These are phyloP conservation scores for Cyphellophora attinorum DNA, from an alignment of 2,329 filamentous ascomycete species.

Conservation along the genomic window DNA sequence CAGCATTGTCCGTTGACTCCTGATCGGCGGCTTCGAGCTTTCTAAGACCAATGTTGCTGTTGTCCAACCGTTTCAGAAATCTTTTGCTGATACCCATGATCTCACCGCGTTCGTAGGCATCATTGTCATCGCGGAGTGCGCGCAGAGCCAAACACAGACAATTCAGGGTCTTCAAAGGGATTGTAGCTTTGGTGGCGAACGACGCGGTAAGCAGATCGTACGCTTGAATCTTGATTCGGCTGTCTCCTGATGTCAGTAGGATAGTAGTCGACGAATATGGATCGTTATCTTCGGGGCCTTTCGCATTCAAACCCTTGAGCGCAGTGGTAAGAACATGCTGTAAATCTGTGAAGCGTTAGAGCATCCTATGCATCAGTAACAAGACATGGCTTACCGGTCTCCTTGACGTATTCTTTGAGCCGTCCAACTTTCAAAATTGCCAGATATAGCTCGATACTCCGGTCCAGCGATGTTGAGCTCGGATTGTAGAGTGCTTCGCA, in stretches of 20 bases:
- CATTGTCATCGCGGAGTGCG: slow-evolving; percentile 70
- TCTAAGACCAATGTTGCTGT: slow-evolving; percentile 2
- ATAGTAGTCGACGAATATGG: slow-evolving; percentile 19
- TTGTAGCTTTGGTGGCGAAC: slow-evolving; percentile 62
- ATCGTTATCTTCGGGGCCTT: neutral
- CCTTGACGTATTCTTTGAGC: slow-evolving; percentile 3
- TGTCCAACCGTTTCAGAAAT: slow-evolving; percentile 33
- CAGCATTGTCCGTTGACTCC: neutral
- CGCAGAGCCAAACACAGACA: slow-evolving; percentile 58
- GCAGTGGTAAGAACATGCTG: slow-evolving; percentile 5
- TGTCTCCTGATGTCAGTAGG: slow-evolving; percentile 39
- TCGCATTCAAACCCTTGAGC: neutral
- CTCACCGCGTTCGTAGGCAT: slow-evolving; percentile 78
- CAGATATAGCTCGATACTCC: slow-evolving; percentile 6
- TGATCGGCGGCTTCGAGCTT: neutral
- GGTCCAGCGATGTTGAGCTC: neutral
- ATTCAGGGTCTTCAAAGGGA: slow-evolving; percentile 52
- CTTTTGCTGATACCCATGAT: slow-evolving; percentile 64
- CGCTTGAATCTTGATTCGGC: slow-evolving; percentile 65
- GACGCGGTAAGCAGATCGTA: slow-evolving; percentile 72
- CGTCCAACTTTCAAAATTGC: slow-evolving; percentile 14
- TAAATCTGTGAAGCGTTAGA: slow-evolving; percentile 3
- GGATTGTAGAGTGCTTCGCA: too few relatives aligned
- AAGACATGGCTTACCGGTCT: slow-evolving; percentile 5
- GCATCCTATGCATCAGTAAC: neutral